A percentile compares a stretch with the other conserved stretches of the same genome.
phyloP scores from a whole-genome alignment of 768 basidiomycete genomes.

The Tulasnella sp. region DNA sequence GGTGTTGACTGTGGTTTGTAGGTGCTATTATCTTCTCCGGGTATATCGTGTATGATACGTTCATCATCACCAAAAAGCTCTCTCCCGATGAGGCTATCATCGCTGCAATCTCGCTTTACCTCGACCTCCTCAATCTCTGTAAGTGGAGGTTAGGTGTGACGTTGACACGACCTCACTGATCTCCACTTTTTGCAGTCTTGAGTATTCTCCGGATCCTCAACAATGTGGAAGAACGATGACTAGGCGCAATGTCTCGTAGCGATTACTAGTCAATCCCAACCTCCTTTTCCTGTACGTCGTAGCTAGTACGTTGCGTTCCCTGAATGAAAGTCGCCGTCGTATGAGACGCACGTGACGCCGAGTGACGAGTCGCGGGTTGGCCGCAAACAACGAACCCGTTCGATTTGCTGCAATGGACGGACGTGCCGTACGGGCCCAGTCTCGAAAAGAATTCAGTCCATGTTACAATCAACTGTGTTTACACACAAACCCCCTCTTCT shows the following conservation, averaged over 20 bases:
- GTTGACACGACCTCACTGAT: constrained; percentile 2
- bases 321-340: no score
- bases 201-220: constrained; percentile 75
- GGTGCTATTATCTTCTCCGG: constrained; percentile 16
- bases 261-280: no score
- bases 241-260: not conserved
- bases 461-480: no score
- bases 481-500: not conserved
- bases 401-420: no score
- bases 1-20: not conserved
- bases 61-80: constrained; percentile 72
- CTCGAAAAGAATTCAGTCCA: no score
- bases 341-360: no score
- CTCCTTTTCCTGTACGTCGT: no score
- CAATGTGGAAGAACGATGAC: constrained; percentile 24
- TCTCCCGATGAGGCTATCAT: constrained; percentile 91
- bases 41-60: constrained; percentile 61
- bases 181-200: constrained; percentile 41
- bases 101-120: constrained; percentile 84
- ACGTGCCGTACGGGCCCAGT: no score
- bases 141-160: constrained; percentile 26
- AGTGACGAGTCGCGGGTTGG: no score
- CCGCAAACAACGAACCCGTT: no score
- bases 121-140: constrained; percentile 59
- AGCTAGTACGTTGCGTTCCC: no score